These are phyloP conservation scores for Phaeosphaeriaceae sp. DNA, from an alignment of 2,329 filamentous ascomycete species.

Conservation along the genomic window DNA sequence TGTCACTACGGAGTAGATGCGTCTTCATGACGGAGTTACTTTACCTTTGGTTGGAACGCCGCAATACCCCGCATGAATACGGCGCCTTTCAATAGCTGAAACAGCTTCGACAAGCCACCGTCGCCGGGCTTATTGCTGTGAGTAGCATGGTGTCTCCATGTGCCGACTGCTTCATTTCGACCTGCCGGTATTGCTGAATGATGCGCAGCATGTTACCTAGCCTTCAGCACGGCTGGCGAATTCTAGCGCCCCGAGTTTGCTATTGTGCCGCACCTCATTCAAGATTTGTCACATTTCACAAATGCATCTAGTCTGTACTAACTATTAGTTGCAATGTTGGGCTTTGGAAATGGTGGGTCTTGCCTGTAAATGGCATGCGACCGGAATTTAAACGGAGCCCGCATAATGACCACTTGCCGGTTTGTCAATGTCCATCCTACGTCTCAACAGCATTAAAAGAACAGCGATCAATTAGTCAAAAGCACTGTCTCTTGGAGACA, in stretches of 20 bases:
- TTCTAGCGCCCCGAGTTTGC: constrained; percentile 3
- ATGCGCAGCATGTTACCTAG: constrained; percentile 7
- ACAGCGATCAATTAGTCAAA: no score
- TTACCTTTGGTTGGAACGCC: constrained; percentile 14
- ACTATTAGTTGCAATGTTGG: no score
- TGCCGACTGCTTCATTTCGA: constrained; percentile 20
- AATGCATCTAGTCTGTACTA: no score
- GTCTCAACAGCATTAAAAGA: no score
- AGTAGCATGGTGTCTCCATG: constrained; percentile 11
- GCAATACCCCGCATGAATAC: constrained; percentile 10
- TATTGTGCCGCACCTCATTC: constrained; percentile 12
- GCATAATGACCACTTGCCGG: no score
- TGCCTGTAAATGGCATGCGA: no score
- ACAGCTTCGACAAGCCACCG: constrained; percentile 13
- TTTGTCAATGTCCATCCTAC: no score
- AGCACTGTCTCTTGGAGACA: background rate
- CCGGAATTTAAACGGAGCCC: no score
- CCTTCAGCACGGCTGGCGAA: constrained; percentile 6
- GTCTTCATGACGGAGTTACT: constrained; percentile 1
- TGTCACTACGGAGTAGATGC: constrained; percentile 3
- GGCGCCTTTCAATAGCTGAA: constrained; percentile 10
- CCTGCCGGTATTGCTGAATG: constrained; percentile 9
- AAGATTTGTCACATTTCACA: no score
- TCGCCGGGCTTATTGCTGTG: constrained; percentile 8
- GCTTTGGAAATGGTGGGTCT: no score